A percentile compares a stretch with the other conserved stretches of the same genome.
Conservation (phyloP, 495 filamentous ascomycete genomes). For the Hypoxylon subgilvum region DNA sequence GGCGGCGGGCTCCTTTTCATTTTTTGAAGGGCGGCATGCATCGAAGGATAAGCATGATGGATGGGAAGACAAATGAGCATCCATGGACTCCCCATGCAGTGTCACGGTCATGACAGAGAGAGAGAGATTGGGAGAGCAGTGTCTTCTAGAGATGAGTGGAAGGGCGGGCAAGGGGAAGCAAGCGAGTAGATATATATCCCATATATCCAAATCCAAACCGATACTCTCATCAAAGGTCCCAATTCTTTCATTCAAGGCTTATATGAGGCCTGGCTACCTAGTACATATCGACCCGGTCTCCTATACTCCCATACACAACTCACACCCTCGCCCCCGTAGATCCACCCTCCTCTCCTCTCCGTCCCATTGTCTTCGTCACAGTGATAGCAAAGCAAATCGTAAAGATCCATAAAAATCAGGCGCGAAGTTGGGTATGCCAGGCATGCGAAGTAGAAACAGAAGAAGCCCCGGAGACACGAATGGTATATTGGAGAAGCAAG, state of each 20-base stretch:
- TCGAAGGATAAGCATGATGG: background rate
- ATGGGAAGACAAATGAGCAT: too few relatives aligned
- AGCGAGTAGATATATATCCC: constrained; percentile 31
- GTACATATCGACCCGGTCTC: too few relatives aligned
- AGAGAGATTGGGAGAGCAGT: too few relatives aligned
- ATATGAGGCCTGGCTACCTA: too few relatives aligned
- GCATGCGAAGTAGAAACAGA: too few relatives aligned
- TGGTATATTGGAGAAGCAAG: constrained; percentile 34
- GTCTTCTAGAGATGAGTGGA: constrained; percentile 2
- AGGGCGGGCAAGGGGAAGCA: constrained; percentile 5
- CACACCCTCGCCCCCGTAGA: too few relatives aligned
- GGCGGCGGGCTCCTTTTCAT: background rate
- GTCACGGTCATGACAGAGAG: too few relatives aligned
- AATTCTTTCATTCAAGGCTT: too few relatives aligned
- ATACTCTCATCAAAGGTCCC: constrained; percentile 7
- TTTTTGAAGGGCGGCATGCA: background rate
- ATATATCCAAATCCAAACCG: constrained; percentile 29
- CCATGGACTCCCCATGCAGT: too few relatives aligned
- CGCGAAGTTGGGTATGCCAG: too few relatives aligned
- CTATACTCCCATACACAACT: background rate
- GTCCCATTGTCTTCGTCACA: background rate
- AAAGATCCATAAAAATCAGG: too few relatives aligned
- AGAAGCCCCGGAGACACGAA: constrained; percentile 19
- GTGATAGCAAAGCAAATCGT: too few relatives aligned
- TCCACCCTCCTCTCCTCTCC: background rate